Percentiles rank a stretch among this genome's conserved stretches.
phyloP scores from a whole-genome alignment of 225 moss, liverwort and hornwort genomes.

The Pleurozium schreberi region DNA sequence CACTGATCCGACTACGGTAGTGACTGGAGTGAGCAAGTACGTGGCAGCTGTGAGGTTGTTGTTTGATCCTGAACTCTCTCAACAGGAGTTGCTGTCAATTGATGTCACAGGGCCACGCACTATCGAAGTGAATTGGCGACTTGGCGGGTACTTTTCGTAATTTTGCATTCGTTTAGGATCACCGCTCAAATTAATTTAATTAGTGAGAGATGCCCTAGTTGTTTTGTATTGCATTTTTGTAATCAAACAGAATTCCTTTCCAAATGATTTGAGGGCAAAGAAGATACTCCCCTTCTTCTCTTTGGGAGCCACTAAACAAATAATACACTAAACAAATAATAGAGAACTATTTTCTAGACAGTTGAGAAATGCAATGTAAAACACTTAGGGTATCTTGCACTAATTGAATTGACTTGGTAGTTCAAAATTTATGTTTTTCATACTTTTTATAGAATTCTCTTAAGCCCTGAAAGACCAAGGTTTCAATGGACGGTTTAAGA shows the following conservation, averaged over 20 bases:
- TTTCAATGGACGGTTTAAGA: not conserved
- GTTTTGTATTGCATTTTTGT: not conserved
- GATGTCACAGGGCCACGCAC: constrained; percentile 58
- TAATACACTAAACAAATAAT: too few species aligned
- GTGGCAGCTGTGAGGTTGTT: constrained; percentile 45
- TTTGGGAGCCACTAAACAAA: not conserved
- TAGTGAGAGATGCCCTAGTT: not conserved
- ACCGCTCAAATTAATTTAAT: not conserved
- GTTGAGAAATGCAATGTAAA: not conserved
- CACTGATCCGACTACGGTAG: constrained; percentile 52
- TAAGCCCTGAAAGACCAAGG: not conserved
- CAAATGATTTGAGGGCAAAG: not conserved
- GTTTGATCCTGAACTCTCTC: constrained; percentile 64
- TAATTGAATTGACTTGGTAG: not conserved
- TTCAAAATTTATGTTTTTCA: not conserved
- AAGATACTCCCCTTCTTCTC: not conserved
- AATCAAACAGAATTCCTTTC: not conserved
- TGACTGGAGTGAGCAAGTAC: constrained; percentile 57
- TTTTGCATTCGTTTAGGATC: not conserved
- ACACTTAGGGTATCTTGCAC: not conserved
- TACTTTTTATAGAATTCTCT: not conserved
- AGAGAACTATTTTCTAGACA: not conserved
- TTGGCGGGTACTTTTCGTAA: constrained; percentile 46
- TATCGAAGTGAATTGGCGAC: constrained; percentile 66
- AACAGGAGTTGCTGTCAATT: constrained; percentile 56